Conservation (phyloP, 2,329 filamentous ascomycete species). For the Cyclaneusma minus region DNA sequence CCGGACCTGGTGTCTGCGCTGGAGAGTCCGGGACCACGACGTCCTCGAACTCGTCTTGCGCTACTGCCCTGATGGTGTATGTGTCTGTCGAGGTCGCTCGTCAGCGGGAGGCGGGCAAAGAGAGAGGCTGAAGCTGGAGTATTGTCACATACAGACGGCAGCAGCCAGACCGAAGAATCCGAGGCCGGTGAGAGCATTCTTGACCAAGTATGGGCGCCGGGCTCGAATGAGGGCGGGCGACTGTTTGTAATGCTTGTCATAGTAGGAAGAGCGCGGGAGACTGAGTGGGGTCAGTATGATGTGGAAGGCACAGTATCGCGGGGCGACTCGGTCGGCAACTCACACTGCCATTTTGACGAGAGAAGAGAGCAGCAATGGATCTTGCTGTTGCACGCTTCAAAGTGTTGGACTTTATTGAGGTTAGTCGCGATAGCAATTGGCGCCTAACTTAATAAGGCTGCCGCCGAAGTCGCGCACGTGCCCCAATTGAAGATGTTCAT, state of each 20-base stretch:
- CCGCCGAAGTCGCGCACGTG: too few relatives aligned
- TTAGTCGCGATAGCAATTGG: too few relatives aligned
- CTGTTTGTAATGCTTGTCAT: constrained; percentile 75
- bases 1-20: constrained; percentile 10
- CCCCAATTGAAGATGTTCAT: too few relatives aligned
- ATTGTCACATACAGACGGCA: constrained; percentile 62
- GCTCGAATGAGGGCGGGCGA: constrained; percentile 82
- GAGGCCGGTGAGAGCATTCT: constrained; percentile 73
- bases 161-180: constrained; percentile 61
- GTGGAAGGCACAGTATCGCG: too few relatives aligned
- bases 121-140: not conserved
- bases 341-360: constrained; percentile 15
- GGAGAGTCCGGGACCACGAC: constrained; percentile 64
- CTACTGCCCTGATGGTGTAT: constrained; percentile 68
- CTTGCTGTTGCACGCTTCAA: too few relatives aligned
- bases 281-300: too few relatives aligned
- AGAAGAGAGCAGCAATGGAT: too few relatives aligned
- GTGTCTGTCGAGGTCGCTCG: constrained; percentile 32
- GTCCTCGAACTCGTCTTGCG: constrained; percentile 94
- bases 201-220: constrained; percentile 79
- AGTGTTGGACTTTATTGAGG: too few relatives aligned
- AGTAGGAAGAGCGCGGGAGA: constrained; percentile 66
- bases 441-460: too few relatives aligned
- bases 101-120: constrained; percentile 1
- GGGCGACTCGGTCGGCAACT: too few relatives aligned